phyloP scores from a whole-genome alignment of 2,329 filamentous ascomycete species.

The Blastomyces gilchristii region DNA sequence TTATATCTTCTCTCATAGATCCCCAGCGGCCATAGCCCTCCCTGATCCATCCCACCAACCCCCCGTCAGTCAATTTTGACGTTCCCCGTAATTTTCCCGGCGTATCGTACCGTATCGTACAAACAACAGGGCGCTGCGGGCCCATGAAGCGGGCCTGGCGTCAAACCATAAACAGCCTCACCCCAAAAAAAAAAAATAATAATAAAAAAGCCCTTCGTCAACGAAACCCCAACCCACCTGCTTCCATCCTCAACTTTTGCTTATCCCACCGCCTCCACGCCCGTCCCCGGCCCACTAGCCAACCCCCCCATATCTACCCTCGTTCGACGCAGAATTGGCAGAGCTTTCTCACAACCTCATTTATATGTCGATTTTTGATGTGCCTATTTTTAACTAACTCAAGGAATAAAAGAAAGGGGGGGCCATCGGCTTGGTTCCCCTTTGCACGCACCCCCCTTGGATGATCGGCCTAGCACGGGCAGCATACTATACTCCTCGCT shows the following conservation, averaged over 20 bases:
- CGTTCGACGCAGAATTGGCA: constrained; percentile 1
- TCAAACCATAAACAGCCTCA: too few species aligned
- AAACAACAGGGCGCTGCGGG: not conserved
- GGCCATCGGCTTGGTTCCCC: too few species aligned
- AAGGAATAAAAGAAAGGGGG: not conserved
- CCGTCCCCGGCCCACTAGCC: not conserved
- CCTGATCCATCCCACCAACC: too few species aligned
- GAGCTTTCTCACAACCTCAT: not conserved
- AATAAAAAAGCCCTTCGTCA: not conserved
- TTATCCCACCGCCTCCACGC: constrained; percentile 9
- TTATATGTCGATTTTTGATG: not conserved
- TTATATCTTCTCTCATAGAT: too few species aligned
- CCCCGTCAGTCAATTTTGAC: not conserved
- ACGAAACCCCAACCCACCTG: not conserved
- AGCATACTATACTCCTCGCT: too few species aligned
- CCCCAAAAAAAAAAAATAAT: not conserved
- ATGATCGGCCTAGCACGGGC: too few species aligned
- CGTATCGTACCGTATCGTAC: not conserved
- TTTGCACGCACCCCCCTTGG: too few species aligned
- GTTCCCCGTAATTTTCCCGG: not conserved
- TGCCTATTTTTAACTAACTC: not conserved
- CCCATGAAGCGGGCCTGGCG: too few species aligned
- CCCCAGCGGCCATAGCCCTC: too few species aligned
- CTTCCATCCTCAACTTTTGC: constrained; percentile 1
- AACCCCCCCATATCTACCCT: not conserved